phyloP scores from a whole-genome alignment of 2,329 filamentous ascomycete species.

The Elsinoe australis region DNA sequence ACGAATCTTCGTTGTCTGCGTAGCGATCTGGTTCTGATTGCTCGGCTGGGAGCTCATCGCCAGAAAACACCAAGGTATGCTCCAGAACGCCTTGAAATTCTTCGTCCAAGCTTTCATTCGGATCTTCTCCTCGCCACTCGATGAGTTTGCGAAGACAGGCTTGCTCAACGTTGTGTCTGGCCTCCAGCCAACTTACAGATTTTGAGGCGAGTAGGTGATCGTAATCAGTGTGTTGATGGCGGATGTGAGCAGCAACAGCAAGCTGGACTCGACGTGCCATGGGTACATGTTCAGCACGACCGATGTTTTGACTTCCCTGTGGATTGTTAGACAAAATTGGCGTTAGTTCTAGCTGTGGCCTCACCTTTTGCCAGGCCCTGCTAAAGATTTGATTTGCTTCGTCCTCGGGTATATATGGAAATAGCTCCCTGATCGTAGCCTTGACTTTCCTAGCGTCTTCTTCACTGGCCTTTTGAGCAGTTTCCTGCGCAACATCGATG shows the following conservation, averaged over 20 bases:
- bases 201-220: constrained; percentile 46
- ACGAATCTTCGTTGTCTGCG: constrained; percentile 36
- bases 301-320: constrained; percentile 50
- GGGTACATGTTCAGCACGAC: constrained; percentile 47
- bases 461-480: constrained; percentile 21
- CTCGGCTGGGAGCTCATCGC: constrained; percentile 37
- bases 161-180: constrained; percentile 48
- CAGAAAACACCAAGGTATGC: constrained; percentile 53
- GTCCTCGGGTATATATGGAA: constrained; percentile 53
- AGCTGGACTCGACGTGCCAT: constrained; percentile 53
- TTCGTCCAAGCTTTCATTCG: constrained; percentile 54
- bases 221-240: constrained; percentile 56
- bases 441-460: constrained; percentile 43
- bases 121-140: constrained; percentile 56
- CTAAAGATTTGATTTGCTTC: constrained; percentile 52
- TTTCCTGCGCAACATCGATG: constrained; percentile 12
- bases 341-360: too few relatives aligned
- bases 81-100: constrained; percentile 5
- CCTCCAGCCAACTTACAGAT: constrained; percentile 45
- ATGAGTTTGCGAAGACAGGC: constrained; percentile 50
- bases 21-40: constrained; percentile 25
- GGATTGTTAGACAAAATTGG: too few relatives aligned
- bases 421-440: constrained; percentile 53
- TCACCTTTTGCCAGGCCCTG: constrained; percentile 53
- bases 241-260: constrained; percentile 55